Conservation (phyloP, 2,329 filamentous ascomycete species). For the Aspergillus glaucus region DNA sequence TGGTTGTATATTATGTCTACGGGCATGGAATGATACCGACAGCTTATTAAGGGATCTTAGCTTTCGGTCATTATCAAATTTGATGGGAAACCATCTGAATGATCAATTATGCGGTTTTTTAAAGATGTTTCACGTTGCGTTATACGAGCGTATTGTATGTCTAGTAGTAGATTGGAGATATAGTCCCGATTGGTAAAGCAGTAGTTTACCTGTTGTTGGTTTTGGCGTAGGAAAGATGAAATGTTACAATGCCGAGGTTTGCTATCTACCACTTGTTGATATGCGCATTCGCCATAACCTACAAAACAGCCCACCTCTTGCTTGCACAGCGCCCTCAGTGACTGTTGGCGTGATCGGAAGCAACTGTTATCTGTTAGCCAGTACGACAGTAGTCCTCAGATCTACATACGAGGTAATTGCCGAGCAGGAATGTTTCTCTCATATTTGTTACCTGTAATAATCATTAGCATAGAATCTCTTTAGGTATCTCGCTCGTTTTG, state of each 20-base stretch:
- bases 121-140: not conserved
- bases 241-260: too few relatives aligned
- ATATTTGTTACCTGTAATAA: slow-evolving; percentile 73
- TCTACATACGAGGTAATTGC: slow-evolving; percentile 68
- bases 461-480: slow-evolving; percentile 9
- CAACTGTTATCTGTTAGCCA: not conserved
- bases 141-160: too few relatives aligned
- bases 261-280: too few relatives aligned
- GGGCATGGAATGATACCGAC: slow-evolving; percentile 45
- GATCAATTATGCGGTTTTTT: not conserved
- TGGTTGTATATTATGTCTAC: slow-evolving; percentile 59
- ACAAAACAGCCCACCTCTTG: not conserved
- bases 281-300: not conserved
- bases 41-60: slow-evolving; percentile 19
- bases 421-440: slow-evolving; percentile 84
- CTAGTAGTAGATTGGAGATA: too few relatives aligned
- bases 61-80: not conserved
- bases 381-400: not conserved
- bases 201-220: too few relatives aligned
- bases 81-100: not conserved
- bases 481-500: not conserved
- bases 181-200: too few relatives aligned
- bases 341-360: not conserved
- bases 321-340: slow-evolving; percentile 3
- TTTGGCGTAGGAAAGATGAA: too few relatives aligned